Conservation (phyloP, 176 grass and related monocot genomes). For the Triticum timopheevii region DNA sequence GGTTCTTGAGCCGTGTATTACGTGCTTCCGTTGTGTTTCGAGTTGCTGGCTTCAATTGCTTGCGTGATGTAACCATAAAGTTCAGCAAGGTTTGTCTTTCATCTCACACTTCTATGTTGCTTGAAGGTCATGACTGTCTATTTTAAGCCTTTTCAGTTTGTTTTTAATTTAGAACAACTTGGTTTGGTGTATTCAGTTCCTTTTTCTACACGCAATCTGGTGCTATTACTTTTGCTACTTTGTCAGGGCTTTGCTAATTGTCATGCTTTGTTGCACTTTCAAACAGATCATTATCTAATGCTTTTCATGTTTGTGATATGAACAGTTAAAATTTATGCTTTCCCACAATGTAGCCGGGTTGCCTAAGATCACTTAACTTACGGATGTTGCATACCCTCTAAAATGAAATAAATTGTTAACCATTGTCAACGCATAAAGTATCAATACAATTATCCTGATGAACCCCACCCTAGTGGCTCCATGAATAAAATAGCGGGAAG, state of each 20-base stretch:
- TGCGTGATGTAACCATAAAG: constrained; percentile 89
- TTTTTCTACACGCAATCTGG: neutral
- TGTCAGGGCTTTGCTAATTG: neutral
- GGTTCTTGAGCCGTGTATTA: constrained; percentile 89
- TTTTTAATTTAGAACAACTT: constrained; percentile 14
- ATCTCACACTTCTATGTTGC: constrained; percentile 16
- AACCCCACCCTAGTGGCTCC: neutral
- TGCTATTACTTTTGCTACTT: constrained; percentile 16
- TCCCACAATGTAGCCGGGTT: neutral
- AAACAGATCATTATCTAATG: constrained; percentile 1
- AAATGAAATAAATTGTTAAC: neutral
- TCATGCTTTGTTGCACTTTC: neutral
- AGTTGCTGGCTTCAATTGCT: constrained; percentile 95
- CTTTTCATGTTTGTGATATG: neutral
- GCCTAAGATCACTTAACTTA: neutral
- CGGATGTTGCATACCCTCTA: neutral
- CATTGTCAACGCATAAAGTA: neutral
- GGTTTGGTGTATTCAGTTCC: neutral
- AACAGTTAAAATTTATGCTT: neutral
- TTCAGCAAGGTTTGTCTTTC: constrained; percentile 72
- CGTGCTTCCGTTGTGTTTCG: constrained; percentile 82
- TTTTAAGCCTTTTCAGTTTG: constrained; percentile 9
- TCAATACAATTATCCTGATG: neutral
- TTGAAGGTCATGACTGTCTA: constrained; percentile 8
- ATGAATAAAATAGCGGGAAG: neutral